Conservation (phyloP, 805 yeast genomes). For the Candida boleticola region DNA sequence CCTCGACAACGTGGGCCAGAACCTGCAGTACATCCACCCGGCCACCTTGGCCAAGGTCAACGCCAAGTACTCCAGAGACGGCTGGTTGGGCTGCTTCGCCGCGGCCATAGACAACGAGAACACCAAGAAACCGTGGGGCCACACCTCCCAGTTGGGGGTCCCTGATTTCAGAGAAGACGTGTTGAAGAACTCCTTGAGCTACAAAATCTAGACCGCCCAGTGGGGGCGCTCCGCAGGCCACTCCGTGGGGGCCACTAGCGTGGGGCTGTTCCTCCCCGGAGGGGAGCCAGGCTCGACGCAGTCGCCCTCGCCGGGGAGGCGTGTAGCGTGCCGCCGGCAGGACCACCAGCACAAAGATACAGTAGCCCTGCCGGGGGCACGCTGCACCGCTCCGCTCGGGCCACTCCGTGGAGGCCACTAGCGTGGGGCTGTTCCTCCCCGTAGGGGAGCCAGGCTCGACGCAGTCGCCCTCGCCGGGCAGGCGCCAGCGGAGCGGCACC, state of each 20-base stretch:
- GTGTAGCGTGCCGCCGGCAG: too few relatives aligned
- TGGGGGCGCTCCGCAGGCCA: neutral
- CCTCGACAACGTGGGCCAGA: slow-evolving; percentile 30
- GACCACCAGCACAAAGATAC: too few relatives aligned
- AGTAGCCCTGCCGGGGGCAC: too few relatives aligned
- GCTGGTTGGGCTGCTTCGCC: slow-evolving; percentile 32
- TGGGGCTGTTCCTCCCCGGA: neutral
- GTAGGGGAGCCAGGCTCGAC: too few relatives aligned
- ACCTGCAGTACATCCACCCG: slow-evolving; percentile 24
- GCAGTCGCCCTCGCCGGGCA: too few relatives aligned
- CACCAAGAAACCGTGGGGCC: slow-evolving; percentile 33
- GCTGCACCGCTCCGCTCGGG: too few relatives aligned
- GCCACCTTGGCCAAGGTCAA: slow-evolving; percentile 27
- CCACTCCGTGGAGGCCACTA: too few relatives aligned
- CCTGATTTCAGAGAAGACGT: slow-evolving; percentile 26
- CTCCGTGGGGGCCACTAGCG: neutral
- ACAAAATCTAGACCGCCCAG: slow-evolving; percentile 13
- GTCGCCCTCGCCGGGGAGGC: too few relatives aligned
- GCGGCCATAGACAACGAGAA: slow-evolving; percentile 30
- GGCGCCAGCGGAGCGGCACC: too few relatives aligned
- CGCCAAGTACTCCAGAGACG: slow-evolving; percentile 21
- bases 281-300: neutral
- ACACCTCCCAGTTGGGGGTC: slow-evolving; percentile 31
- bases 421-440: too few relatives aligned
- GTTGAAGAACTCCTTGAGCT: slow-evolving; percentile 21